Conservation (phyloP, 768 basidiomycete genomes). For the Chlorophyllum brunneum region DNA sequence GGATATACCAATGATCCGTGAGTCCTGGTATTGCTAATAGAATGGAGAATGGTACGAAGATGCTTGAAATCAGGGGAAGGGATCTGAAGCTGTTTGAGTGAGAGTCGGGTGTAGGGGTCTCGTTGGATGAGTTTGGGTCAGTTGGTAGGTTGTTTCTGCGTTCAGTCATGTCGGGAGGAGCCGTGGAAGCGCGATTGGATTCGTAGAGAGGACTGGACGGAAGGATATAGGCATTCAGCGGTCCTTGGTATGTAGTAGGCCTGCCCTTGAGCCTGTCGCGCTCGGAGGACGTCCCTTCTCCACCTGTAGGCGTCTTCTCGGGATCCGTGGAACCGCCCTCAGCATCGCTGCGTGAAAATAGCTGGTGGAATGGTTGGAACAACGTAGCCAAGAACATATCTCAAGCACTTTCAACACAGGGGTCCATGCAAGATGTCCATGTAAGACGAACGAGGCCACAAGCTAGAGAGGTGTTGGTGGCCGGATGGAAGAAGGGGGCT, state of each 20-base stretch:
- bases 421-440: too few relatives aligned
- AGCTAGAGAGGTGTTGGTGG: too few relatives aligned
- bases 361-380: neutral
- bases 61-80: slow-evolving; percentile 62
- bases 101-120: neutral
- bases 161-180: neutral
- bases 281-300: neutral
- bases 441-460: too few relatives aligned
- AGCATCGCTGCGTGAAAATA: neutral
- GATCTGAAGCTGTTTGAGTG: slow-evolving; percentile 44
- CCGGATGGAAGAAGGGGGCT: too few relatives aligned
- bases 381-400: neutral
- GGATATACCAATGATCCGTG: slow-evolving; percentile 72
- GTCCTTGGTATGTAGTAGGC: too few relatives aligned
- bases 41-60: slow-evolving; percentile 72
- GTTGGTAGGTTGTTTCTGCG: neutral
- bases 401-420: neutral
- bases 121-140: slow-evolving; percentile 23
- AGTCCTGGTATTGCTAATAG: slow-evolving; percentile 81
- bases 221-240: neutral
- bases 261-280: too few relatives aligned
- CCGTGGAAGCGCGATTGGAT: neutral
- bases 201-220: neutral
- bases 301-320: neutral
- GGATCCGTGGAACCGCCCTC: neutral